phyloP scores from a whole-genome alignment of 202 grass and related monocot genomes.

The Zizania palustris region DNA sequence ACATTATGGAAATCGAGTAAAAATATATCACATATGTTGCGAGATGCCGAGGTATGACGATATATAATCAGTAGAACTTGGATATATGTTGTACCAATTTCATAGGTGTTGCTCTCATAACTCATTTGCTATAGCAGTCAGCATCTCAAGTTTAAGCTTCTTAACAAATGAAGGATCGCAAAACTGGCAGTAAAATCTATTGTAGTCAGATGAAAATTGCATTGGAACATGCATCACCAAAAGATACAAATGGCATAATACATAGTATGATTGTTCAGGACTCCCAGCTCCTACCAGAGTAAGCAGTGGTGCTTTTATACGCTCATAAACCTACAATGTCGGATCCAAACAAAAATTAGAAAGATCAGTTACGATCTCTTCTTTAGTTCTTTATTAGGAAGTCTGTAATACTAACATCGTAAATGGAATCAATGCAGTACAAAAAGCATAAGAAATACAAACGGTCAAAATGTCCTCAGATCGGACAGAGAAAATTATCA shows the following conservation, averaged over 20 bases:
- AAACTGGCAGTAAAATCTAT: too few species aligned
- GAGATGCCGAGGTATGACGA: conserved; percentile 9
- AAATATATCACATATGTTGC: conserved; percentile 33
- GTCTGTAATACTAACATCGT: neutral
- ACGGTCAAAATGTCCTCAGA: neutral
- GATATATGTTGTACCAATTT: conserved; percentile 75
- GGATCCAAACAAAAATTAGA: too few species aligned
- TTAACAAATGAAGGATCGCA: too few species aligned
- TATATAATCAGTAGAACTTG: conserved; percentile 29
- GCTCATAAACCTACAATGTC: too few species aligned
- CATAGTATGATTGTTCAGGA: too few species aligned
- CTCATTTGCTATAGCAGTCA: too few species aligned
- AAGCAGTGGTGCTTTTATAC: too few species aligned
- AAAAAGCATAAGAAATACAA: conserved; percentile 37
- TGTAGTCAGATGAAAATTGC: too few species aligned
- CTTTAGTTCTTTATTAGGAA: neutral
- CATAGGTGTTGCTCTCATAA: conserved; percentile 98
- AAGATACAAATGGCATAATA: too few species aligned
- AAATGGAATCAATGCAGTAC: conserved; percentile 12
- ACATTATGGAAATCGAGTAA: conserved; percentile 32
- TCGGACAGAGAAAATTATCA: conserved; percentile 3
- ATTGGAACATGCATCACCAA: too few species aligned
- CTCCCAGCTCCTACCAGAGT: too few species aligned
- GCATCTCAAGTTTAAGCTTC: too few species aligned
- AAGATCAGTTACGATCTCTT: conserved; percentile 29